phyloP scores from a whole-genome alignment of 306 rosid genomes.

The Oxytropis ochrocephala region DNA sequence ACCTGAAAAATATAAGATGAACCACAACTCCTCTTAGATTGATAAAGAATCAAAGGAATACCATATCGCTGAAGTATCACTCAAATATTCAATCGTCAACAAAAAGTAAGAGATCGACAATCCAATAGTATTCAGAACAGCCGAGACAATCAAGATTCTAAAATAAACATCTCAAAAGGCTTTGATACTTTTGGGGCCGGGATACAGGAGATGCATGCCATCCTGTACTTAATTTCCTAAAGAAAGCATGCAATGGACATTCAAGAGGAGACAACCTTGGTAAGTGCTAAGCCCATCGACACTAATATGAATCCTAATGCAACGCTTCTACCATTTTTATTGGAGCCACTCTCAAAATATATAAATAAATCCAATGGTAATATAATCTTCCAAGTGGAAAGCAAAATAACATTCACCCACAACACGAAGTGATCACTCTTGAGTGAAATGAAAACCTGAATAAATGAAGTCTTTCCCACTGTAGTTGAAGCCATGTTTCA shows the following conservation, averaged over 20 bases:
- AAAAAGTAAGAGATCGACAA: not conserved
- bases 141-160: not conserved
- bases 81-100: not conserved
- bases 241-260: not conserved
- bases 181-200: not conserved
- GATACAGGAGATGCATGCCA: not conserved
- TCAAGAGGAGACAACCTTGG: not conserved
- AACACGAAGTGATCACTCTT: not conserved
- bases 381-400: not conserved
- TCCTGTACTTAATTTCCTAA: not conserved
- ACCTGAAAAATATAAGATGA: constrained; percentile 40
- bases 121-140: not conserved
- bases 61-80: not conserved
- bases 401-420: not conserved
- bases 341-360: not conserved
- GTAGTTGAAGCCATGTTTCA: constrained; percentile 78
- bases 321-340: not conserved
- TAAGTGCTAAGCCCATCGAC: not conserved
- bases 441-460: constrained; percentile 57
- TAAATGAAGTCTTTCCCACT: constrained; percentile 83
- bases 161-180: not conserved
- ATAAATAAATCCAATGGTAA: not conserved
- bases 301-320: not conserved
- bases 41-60: not conserved
- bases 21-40: not conserved